These are phyloP conservation scores for Amaranthus palmeri DNA, from an alignment of 148 eudicot species.

Conservation along the genomic window DNA sequence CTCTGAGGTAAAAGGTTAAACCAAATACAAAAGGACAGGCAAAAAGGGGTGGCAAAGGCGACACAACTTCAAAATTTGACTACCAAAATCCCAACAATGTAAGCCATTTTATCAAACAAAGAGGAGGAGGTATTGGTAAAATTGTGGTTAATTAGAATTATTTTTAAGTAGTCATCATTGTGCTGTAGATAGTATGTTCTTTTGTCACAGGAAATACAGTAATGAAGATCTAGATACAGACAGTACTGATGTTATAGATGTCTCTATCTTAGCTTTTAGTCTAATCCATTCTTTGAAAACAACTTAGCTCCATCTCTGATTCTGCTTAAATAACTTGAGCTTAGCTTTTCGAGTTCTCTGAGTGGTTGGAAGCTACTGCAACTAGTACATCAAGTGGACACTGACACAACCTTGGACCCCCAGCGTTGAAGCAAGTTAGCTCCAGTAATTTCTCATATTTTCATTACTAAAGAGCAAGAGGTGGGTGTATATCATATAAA, in stretches of 20 bases:
- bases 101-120: not conserved
- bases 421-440: not conserved
- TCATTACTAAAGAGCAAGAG: not conserved
- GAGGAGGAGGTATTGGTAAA: no score
- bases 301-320: not conserved
- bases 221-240: not conserved
- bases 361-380: not conserved
- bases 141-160: not conserved
- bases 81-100: not conserved
- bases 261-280: not conserved
- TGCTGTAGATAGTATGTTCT: not conserved
- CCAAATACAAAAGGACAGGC: no score
- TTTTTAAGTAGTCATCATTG: not conserved
- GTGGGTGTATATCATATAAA: not conserved
- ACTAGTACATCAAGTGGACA: not conserved
- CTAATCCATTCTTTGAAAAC: not conserved
- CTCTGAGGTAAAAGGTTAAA: no score
- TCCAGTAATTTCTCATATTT: not conserved
- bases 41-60: no score
- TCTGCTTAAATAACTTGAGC: not conserved
- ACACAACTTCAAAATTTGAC: not conserved
- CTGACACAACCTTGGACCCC: not conserved
- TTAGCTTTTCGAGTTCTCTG: not conserved
- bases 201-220: not conserved
- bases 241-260: not conserved